Conservation (phyloP, 345 rosid genomes). For the Eucalyptus dawsonii region DNA sequence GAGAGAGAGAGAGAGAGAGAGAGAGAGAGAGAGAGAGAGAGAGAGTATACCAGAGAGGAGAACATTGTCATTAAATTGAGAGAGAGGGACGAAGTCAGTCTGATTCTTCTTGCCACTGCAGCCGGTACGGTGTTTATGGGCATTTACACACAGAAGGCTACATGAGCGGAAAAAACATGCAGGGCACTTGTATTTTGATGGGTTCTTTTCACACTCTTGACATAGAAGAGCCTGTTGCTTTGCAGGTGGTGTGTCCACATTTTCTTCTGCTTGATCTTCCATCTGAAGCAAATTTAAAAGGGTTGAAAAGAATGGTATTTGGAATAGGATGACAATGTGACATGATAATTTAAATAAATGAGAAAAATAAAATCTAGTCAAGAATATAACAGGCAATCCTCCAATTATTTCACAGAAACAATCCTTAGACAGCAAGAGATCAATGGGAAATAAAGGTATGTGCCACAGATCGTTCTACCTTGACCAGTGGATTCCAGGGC, state of each 20-base stretch:
- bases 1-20: background rate
- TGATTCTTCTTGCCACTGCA: conserved; percentile 56
- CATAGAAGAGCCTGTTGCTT: conserved; percentile 7
- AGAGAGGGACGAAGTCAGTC: conserved; percentile 48
- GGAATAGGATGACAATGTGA: background rate
- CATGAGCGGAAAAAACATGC: conserved; percentile 74
- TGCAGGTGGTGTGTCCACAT: background rate
- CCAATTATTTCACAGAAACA: background rate
- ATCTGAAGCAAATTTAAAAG: background rate
- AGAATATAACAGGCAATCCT: background rate
- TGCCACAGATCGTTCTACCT: background rate
- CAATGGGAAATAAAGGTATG: background rate
- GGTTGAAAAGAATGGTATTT: background rate
- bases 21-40: too few species aligned
- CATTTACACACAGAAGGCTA: conserved; percentile 66
- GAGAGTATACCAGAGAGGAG: conserved; percentile 67
- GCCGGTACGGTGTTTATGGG: conserved; percentile 70
- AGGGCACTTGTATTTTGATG: conserved; percentile 77
- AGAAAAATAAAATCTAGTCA: background rate
- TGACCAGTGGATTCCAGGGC: background rate
- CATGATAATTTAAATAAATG: background rate
- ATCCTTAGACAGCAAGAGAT: background rate
- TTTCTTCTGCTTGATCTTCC: background rate
- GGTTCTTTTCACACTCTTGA: conserved; percentile 48
- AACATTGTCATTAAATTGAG: conserved; percentile 49